Evolutionary conservation across 768 basidiomycete genomes (phyloP), one percentile per base, ranked within the genome.

Genomic region (Suillus sp.): DNA sequence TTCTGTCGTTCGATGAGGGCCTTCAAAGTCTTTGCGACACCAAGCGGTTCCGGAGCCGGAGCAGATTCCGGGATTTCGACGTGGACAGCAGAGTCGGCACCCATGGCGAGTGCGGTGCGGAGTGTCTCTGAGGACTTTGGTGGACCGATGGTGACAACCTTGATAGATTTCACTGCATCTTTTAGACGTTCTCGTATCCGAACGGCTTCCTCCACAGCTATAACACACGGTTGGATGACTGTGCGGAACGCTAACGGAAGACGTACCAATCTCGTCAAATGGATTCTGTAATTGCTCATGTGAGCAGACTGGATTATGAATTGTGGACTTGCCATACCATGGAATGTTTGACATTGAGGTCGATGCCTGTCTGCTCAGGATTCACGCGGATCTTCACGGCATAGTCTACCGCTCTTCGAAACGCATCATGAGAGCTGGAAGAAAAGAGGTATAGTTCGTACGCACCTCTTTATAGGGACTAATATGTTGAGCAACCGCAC

Each of bases 381-480:
- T 96, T 96, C 57, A 99, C 94, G 59, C 96, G 92, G 79, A 99
- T 97, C 83, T 98, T 99, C 78, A 96, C 95, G 4, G 95, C 91
- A 87, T 93, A 99, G 80, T 99, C 97, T 59, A 99, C 91, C 59
- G 92, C 89, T 66, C 93, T 97, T 66, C 34, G 59, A 60, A n/a
- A 42, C 14, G 22, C 37, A 27, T 43, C 13, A 32, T 25, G 45
- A 13, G 40, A 42, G 59, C 27, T 8, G n/a, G 40, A 51, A 22
- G 55, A 14, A 38, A 10, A 35, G 2, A 60, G 22, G 56, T 37
- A 3, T 27, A 16, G 10, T n/a, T 20, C 18, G 16, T 35, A 64
- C 79, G 61, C 70, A 93, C 87, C 96, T 84, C 81, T 99, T 99
- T 56, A 98, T 87, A 30, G 96, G 96, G 8, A 98, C 95, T 59